Conservation (phyloP, 2,329 filamentous ascomycete species). For the Lachnellula suecica region DNA sequence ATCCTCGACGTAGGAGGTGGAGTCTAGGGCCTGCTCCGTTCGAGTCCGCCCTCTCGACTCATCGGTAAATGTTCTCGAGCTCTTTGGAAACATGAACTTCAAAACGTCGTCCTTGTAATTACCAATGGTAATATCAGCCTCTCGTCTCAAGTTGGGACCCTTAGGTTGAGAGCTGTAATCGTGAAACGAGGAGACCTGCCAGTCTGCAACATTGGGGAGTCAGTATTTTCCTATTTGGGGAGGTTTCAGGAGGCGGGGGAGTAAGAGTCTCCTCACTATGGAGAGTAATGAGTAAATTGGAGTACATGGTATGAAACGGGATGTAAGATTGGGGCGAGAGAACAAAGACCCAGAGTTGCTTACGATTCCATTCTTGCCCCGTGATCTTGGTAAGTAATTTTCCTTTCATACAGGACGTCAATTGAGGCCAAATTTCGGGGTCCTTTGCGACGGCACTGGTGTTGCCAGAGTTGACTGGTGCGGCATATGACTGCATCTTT, state of each 20-base stretch:
- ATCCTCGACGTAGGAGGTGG: slow-evolving; percentile 46
- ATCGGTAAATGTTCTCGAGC: slow-evolving; percentile 42
- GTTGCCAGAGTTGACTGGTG: not conserved
- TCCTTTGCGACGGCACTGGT: slow-evolving; percentile 13
- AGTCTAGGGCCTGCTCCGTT: slow-evolving; percentile 46
- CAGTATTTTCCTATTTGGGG: no score
- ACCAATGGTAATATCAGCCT: slow-evolving; percentile 27
- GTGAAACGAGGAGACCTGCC: slow-evolving; percentile 55
- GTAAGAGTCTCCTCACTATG: no score
- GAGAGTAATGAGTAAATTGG: no score
- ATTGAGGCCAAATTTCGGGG: slow-evolving; percentile 47
- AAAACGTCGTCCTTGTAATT: slow-evolving; percentile 46
- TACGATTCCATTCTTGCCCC: slow-evolving; percentile 39
- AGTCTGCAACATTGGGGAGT: no score
- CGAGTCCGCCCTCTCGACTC: slow-evolving; percentile 34
- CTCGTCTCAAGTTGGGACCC: not conserved
- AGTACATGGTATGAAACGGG: no score
- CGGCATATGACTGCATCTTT: slow-evolving; percentile 24
- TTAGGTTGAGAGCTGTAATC: slow-evolving; percentile 34
- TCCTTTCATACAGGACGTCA: slow-evolving; percentile 49
- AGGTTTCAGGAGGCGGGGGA: no score
- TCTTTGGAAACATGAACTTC: slow-evolving; percentile 47
- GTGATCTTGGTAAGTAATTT: slow-evolving; percentile 47
- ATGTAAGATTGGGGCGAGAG: no score
- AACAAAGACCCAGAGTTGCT: no score